Evolutionary conservation across 192 early-diverging fungal species (phyloP).

Genomic region (Endogone sp.): DNA sequence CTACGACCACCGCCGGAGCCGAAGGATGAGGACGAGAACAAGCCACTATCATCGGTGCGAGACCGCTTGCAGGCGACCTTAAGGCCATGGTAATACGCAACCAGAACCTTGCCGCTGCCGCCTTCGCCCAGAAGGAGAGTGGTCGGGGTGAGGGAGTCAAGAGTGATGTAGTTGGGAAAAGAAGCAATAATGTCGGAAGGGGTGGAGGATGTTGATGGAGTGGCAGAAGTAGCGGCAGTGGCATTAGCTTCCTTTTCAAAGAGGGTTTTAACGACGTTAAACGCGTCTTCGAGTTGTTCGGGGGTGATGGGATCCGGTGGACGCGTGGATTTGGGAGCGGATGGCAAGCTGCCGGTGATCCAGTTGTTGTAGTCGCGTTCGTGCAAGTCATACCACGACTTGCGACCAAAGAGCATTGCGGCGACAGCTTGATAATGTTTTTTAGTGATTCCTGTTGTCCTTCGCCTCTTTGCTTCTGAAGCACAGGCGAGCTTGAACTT

Average conservation of each 20-base stretch:
- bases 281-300: not conserved
- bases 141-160: not conserved
- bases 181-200: not conserved
- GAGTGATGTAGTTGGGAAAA: not conserved
- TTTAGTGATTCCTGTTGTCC: not conserved
- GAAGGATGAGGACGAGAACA: not conserved
- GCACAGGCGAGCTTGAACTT: not conserved
- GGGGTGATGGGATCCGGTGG: not conserved
- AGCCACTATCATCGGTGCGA: not conserved
- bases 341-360: not conserved
- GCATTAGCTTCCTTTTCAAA: not conserved
- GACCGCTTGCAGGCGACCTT: conserved; percentile 13
- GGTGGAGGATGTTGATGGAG: not conserved
- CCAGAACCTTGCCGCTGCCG: not conserved
- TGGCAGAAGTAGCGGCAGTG: not conserved
- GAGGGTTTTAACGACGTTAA: not conserved
- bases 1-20: not conserved
- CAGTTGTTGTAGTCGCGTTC: not conserved
- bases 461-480: not conserved
- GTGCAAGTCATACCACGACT: not conserved
- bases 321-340: not conserved
- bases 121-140: conserved; percentile 7
- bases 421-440: not conserved
- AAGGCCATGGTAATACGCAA: not conserved
- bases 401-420: not conserved